Evolutionary conservation across 495 filamentous ascomycete genomes (phyloP), one percentile per base, ranked within the genome.

Genomic region (Aspergillus diversus): DNA sequence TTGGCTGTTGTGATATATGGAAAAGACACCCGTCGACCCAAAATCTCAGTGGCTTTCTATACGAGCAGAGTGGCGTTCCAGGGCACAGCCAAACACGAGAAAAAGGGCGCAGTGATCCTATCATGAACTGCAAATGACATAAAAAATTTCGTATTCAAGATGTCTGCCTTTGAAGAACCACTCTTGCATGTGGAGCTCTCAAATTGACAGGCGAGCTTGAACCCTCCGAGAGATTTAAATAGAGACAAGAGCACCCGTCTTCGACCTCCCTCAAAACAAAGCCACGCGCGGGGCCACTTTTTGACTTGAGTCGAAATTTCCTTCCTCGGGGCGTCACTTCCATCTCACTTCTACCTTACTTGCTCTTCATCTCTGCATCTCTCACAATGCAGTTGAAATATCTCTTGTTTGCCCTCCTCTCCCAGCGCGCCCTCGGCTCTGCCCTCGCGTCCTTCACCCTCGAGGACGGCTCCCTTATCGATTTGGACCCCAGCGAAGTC

Each of bases 401-500:
- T 15, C 47, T 59, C 15, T 42, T 59, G 35, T 42, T 59, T 42
- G 47, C 57, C 11, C 48, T 59, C 15, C 8, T 27, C 3, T 35
- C 57, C 32, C 57, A 59, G 32, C 34, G 17, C 15, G 32, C 57
- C 31, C 46, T 59, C 21, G 46, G 35, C 16, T 12, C 39, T 9
- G 47, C 57, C 43, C 43, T 52, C 9, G 43, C 33, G n/a, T 46
- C 46, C 33, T 59, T 59, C 21, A 59, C 48, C 46, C 46, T 51
- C 32, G 15, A 35, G 13, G 47, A 59, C 57, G 47, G 57, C 43
- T 46, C 32, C 31, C 42, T 42, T 9, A 52, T 52, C 57, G 57
- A 59, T 16, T 31, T 15, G 11, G 57, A 59, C 46, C 57, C 46
- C 13, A 33, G 12, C 9, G 32, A 7, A 16, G 16, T 59, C 31